Evolutionary conservation across 495 filamentous ascomycete species (phyloP).

Genomic region (Neurospora sp.): DNA sequence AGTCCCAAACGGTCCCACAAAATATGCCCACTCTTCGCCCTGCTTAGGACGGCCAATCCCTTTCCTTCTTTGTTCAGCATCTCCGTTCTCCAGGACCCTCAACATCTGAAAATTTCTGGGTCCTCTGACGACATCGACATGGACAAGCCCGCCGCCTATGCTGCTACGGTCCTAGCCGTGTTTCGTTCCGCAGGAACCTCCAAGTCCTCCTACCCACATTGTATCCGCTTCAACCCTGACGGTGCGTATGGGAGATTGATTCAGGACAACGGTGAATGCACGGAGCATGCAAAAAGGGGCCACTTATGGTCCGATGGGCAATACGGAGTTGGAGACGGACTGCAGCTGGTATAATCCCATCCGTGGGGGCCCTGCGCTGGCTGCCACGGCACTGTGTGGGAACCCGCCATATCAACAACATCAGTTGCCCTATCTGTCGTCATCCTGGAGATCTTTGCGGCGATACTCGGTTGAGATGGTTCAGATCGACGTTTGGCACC

Average conservation of each 20-base stretch:
- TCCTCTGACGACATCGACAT: slow-evolving; percentile 23
- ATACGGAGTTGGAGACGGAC: not conserved
- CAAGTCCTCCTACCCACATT: not conserved
- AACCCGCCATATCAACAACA: not conserved
- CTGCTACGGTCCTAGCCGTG: not conserved
- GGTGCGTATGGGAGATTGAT: not conserved
- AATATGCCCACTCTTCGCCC: not conserved
- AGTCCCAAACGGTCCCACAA: not conserved
- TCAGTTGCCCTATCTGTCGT: not conserved
- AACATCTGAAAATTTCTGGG: not conserved
- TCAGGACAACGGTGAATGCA: not conserved
- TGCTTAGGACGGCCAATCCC: not conserved
- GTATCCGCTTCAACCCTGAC: not conserved
- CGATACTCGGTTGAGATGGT: not conserved
- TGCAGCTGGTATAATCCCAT: not conserved
- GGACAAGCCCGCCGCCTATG: not conserved
- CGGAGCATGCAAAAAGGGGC: not conserved
- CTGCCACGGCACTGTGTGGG: not conserved
- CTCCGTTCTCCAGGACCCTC: not conserved
- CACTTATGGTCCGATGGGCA: not conserved
- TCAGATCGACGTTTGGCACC: not conserved
- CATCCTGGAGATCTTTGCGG: not conserved
- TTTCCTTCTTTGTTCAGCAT: not conserved
- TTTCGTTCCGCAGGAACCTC: not conserved
- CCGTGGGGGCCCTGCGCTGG: not conserved